Conservation (phyloP, 2,329 filamentous ascomycete species). For the Proliferodiscus dingleyae region DNA sequence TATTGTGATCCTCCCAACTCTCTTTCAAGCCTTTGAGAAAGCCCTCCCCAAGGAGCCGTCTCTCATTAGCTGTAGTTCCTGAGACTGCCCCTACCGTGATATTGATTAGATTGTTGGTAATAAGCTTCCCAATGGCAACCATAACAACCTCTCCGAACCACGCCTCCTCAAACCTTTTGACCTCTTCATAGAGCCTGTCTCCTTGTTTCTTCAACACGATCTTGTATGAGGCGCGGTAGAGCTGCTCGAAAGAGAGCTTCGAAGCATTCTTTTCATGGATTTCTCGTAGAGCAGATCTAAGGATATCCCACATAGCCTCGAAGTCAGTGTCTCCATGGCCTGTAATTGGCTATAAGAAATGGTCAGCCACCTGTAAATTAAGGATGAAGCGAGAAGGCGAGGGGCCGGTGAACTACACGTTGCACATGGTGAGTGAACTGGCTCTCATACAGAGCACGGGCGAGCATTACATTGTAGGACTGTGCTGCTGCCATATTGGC, state of each 20-base stretch:
- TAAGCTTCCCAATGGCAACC: slow-evolving; percentile 62
- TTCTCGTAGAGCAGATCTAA: slow-evolving; percentile 72
- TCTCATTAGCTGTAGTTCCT: slow-evolving; percentile 68
- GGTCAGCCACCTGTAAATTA: neutral
- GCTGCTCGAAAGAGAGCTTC: slow-evolving; percentile 84
- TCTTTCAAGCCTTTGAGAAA: slow-evolving; percentile 73
- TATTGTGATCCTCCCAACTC: slow-evolving; percentile 84
- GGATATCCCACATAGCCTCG: slow-evolving; percentile 74
- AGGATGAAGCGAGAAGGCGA: neutral
- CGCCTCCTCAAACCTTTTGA: slow-evolving; percentile 73
- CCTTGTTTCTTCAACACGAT: slow-evolving; percentile 88
- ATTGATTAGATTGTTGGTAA: slow-evolving; percentile 62
- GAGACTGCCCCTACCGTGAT: slow-evolving; percentile 52
- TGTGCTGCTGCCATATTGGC: neutral
- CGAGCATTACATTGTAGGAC: neutral
- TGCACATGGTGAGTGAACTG: neutral
- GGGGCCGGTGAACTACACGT: neutral
- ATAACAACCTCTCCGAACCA: slow-evolving; percentile 77
- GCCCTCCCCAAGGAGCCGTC: slow-evolving; percentile 72
- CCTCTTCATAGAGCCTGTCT: slow-evolving; percentile 71
- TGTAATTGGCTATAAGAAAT: slow-evolving; percentile 40
- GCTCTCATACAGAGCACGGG: neutral
- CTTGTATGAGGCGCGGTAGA: slow-evolving; percentile 92
- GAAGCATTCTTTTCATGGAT: slow-evolving; percentile 93
- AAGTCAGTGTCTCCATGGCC: slow-evolving; percentile 66